Conservation (phyloP, 1,284 basidiomycete genomes). For the Hemileia vastatrix region DNA sequence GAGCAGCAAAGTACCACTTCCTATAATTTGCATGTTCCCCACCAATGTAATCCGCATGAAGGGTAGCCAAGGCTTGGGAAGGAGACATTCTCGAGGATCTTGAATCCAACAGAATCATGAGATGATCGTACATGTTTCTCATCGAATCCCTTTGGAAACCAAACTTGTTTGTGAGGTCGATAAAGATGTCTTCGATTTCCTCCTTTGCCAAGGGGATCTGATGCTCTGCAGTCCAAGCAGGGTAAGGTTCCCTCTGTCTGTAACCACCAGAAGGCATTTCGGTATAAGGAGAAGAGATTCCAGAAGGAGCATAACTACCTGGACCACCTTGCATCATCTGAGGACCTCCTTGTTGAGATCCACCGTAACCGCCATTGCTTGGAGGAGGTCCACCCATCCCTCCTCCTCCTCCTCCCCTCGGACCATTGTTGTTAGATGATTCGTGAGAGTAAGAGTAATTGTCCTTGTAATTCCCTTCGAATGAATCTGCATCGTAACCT, state of each 20-base stretch:
- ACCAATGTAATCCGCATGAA: constrained; percentile 97
- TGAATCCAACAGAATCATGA: constrained; percentile 95
- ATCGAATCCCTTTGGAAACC: constrained; percentile 81
- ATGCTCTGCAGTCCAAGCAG: constrained; percentile 82
- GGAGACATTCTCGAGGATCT: constrained; percentile 92
- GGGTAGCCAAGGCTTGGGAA: constrained; percentile 81
- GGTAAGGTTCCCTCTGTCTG: constrained; percentile 62
- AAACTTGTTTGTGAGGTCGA: constrained; percentile 96
- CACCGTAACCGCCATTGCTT: too few relatives aligned
- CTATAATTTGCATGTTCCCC: constrained; percentile 52
- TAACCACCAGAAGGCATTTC: too few relatives aligned
- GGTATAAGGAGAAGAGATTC: constrained; percentile 31
- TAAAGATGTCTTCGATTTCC: constrained; percentile 96
- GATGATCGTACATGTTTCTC: constrained; percentile 74
- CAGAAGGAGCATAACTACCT: constrained; percentile 36
- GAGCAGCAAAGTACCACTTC: constrained; percentile 94
- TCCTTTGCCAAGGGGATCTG: constrained; percentile 94
- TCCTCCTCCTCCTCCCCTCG: background rate
- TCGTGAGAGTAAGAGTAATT: constrained; percentile 32
- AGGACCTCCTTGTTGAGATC: constrained; percentile 21
- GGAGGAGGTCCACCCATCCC: constrained; percentile 7
- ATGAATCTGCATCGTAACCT: constrained; percentile 36
- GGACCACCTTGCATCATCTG: constrained; percentile 30
- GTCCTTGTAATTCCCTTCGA: constrained; percentile 35
- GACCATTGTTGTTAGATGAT: constrained; percentile 12